These are phyloP conservation scores for Danielozyma ontarioensis DNA, from an alignment of 805 yeast species.

Conservation along the genomic window DNA sequence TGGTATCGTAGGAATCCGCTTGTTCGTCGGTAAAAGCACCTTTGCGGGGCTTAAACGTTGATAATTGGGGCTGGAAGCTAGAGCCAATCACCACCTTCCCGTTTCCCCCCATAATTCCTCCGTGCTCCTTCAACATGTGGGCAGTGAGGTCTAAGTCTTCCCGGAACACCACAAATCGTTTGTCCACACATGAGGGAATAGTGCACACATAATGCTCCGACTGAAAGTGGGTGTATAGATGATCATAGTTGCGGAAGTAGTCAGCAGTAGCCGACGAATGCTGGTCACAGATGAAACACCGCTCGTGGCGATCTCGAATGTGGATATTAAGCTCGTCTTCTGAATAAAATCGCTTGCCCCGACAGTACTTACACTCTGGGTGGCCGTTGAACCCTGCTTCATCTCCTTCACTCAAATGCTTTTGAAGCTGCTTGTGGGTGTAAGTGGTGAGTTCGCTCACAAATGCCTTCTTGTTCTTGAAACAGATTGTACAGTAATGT, in stretches of 20 bases:
- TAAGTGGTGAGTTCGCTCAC: conserved; percentile 63
- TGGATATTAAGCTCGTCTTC: conserved; percentile 83
- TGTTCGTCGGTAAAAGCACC: conserved; percentile 18
- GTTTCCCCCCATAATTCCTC: conserved; percentile 45
- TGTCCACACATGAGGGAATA: conserved; percentile 74
- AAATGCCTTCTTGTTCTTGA: conserved; percentile 71
- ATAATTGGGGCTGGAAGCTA: conserved; percentile 53
- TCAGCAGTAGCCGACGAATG: conserved; percentile 50
- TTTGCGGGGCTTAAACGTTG: conserved; percentile 43
- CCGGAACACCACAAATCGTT: conserved; percentile 86
- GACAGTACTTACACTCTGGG: conserved; percentile 82
- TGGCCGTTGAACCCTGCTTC: conserved; percentile 79
- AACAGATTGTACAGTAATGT: conserved; percentile 71
- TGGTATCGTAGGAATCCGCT: conserved; percentile 43
- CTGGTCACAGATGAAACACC: conserved; percentile 86
- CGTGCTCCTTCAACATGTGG: conserved; percentile 82
- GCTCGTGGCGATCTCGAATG: conserved; percentile 78
- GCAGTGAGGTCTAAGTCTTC: conserved; percentile 83
- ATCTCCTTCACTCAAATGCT: conserved; percentile 63
- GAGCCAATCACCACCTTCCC: conserved; percentile 38
- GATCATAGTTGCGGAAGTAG: conserved; percentile 73
- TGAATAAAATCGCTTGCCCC: conserved; percentile 71
- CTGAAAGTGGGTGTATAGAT: conserved; percentile 70
- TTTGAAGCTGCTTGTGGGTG: conserved; percentile 54
- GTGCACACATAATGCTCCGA: conserved; percentile 72